phyloP scores from a whole-genome alignment of 208 protist genomes.

The Crithidia mellificae region DNA sequence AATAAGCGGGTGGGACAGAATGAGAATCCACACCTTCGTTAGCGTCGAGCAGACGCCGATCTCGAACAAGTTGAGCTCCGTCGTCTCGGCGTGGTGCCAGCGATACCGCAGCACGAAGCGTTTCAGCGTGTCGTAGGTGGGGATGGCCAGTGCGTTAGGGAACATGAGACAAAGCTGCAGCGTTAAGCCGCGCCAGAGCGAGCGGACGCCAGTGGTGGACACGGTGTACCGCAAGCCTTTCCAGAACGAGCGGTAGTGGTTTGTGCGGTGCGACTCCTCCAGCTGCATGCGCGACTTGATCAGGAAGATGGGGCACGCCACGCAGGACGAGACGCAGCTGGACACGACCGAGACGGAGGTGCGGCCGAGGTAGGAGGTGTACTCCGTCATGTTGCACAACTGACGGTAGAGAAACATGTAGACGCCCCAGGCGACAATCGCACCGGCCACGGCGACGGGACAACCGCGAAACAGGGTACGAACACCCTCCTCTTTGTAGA shows the following conservation, averaged over 20 bases:
- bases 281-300: conserved; percentile 86
- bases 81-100: conserved; percentile 23
- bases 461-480: conserved; percentile 57
- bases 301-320: conserved; percentile 65
- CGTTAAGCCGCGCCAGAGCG: conserved; percentile 77
- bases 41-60: conserved; percentile 71
- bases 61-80: conserved; percentile 62
- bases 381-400: conserved; percentile 57
- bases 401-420: conserved; percentile 75
- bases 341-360: conserved; percentile 45
- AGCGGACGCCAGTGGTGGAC: conserved; percentile 58
- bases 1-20: conserved; percentile 78
- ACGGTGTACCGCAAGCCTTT: conserved; percentile 54
- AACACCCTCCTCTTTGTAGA: conserved; percentile 50
- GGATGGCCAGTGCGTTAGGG: conserved; percentile 73
- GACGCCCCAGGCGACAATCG: conserved; percentile 56
- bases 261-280: conserved; percentile 50
- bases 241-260: conserved; percentile 71
- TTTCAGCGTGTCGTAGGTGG: conserved; percentile 86
- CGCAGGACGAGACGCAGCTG: conserved; percentile 46
- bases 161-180: conserved; percentile 79
- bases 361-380: conserved; percentile 49
- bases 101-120: conserved; percentile 42
- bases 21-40: conserved; percentile 65
- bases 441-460: conserved; percentile 44